Conservation (phyloP, 2,329 filamentous ascomycete genomes). For the Rutstroemia sp. region DNA sequence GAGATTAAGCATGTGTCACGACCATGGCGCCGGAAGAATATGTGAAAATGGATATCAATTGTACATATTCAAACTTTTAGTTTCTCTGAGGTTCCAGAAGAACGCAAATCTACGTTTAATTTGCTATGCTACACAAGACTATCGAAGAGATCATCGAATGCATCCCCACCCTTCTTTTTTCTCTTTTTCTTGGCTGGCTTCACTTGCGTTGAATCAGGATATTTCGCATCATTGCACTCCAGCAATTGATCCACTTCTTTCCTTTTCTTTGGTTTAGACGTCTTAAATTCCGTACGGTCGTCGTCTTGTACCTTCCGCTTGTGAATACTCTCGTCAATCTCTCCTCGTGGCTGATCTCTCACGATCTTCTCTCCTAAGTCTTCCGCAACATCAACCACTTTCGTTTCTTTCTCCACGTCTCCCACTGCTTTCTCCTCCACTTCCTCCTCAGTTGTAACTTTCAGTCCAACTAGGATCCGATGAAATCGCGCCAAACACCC, state of each 20-base stretch:
- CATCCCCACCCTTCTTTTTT: slow-evolving; percentile 53
- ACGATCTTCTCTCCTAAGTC: slow-evolving; percentile 30
- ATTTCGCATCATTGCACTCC: neutral
- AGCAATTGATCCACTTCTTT: slow-evolving; percentile 5
- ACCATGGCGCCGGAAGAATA: too few relatives aligned
- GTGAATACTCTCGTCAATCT: slow-evolving; percentile 4
- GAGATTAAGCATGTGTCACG: too few relatives aligned
- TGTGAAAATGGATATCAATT: too few relatives aligned
- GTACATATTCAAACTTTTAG: too few relatives aligned
- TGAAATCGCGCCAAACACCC: slow-evolving; percentile 54
- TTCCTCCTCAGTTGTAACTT: slow-evolving; percentile 11
- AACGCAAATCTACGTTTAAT: neutral
- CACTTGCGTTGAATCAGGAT: slow-evolving; percentile 26
- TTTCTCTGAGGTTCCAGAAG: too few relatives aligned
- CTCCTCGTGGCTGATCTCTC: slow-evolving; percentile 17
- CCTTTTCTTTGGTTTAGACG: slow-evolving; percentile 22
- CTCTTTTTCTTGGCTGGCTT: slow-evolving; percentile 47
- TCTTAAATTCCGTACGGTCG: slow-evolving; percentile 6
- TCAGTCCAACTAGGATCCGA: slow-evolving; percentile 34
- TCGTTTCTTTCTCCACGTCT: neutral
- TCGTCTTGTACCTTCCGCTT: neutral
- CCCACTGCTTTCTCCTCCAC: neutral
- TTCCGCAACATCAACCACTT: slow-evolving; percentile 1
- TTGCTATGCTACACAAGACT: slow-evolving; percentile 38
- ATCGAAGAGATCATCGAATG: slow-evolving; percentile 67